A percentile compares a stretch with the other conserved stretches of the same genome.
Evolutionary conservation across 169 alveolate genomes (phyloP).

Genomic region (Plasmodium ovale): DNA sequence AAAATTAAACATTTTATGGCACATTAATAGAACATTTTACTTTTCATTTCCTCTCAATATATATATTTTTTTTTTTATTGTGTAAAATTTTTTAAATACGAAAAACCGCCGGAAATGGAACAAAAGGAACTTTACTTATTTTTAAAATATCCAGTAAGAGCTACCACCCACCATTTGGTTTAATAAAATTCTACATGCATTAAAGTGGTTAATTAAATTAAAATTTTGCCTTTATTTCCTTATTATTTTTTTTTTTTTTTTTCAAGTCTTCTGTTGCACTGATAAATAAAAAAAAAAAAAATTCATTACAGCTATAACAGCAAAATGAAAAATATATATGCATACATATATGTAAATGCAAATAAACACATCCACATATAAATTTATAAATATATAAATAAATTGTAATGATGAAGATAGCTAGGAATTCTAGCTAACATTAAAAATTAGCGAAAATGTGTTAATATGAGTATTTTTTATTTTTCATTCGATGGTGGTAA

Average conservation of each 20-base stretch:
- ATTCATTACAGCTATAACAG: no score
- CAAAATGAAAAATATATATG: not conserved
- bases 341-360: not conserved
- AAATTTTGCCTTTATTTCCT: not conserved
- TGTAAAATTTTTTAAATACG: no score
- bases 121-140: no score
- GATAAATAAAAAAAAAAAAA: not conserved
- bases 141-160: no score
- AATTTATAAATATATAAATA: slow-evolving; percentile 1
- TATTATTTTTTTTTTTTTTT: not conserved
- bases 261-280: not conserved
- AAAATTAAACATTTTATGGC: no score
- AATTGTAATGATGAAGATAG: not conserved
- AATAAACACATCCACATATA: slow-evolving; percentile 5
- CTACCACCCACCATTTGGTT: no score
- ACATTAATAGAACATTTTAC: no score
- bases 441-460: slow-evolving; percentile 31
- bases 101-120: no score
- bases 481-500: slow-evolving; percentile 82
- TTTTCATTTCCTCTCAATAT: no score
- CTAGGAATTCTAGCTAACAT: slow-evolving; percentile 8
- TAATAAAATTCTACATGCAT: no score
- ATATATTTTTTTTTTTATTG: no score
- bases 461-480: slow-evolving; percentile 25
- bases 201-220: not conserved